A percentile compares a stretch with the other conserved stretches of the same genome.
phyloP scores from a whole-genome alignment of 768 basidiomycete genomes.

The Boletus subcaerulescens region DNA sequence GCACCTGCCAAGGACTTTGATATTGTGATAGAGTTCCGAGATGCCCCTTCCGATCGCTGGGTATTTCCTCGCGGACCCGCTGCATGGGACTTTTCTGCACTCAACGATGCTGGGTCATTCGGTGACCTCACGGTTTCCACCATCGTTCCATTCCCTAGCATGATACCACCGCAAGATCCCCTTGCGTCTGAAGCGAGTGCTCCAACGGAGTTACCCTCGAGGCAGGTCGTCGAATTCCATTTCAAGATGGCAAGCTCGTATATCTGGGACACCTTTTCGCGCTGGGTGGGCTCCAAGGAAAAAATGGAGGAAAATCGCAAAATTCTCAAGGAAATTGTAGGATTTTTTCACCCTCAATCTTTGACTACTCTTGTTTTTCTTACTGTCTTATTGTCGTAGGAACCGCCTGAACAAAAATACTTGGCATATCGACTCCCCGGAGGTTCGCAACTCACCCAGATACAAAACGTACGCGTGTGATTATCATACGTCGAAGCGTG shows the following conservation, averaged over 20 bases:
- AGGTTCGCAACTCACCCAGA: slow-evolving; percentile 53
- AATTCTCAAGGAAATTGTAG: slow-evolving; percentile 47
- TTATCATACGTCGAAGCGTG: neutral
- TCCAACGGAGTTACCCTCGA: slow-evolving; percentile 8
- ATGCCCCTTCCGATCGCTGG: slow-evolving; percentile 61
- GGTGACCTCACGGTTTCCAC: slow-evolving; percentile 41
- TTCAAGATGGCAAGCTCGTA: slow-evolving; percentile 46
- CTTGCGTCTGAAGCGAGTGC: slow-evolving; percentile 11
- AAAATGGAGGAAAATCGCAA: slow-evolving; percentile 49
- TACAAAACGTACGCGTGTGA: slow-evolving; percentile 50
- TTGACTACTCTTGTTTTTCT: neutral
- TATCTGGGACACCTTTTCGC: slow-evolving; percentile 56
- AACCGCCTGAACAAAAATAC: slow-evolving; percentile 45
- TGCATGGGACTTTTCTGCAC: slow-evolving; percentile 42
- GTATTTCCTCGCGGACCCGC: slow-evolving; percentile 61
- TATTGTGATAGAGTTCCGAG: slow-evolving; percentile 68
- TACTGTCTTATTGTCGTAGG: slow-evolving; percentile 28
- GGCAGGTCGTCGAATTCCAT: slow-evolving; percentile 44
- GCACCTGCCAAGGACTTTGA: slow-evolving; percentile 58
- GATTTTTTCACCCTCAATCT: neutral
- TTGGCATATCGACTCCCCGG: slow-evolving; percentile 56
- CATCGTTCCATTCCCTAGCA: slow-evolving; percentile 43
- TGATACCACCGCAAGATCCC: slow-evolving; percentile 11
- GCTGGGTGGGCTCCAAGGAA: slow-evolving; percentile 60
- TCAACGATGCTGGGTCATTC: slow-evolving; percentile 12